Percentiles rank a stretch among this genome's conserved stretches.
Conservation (phyloP, 1,139 yeast species). For the Pichia sp. region DNA sequence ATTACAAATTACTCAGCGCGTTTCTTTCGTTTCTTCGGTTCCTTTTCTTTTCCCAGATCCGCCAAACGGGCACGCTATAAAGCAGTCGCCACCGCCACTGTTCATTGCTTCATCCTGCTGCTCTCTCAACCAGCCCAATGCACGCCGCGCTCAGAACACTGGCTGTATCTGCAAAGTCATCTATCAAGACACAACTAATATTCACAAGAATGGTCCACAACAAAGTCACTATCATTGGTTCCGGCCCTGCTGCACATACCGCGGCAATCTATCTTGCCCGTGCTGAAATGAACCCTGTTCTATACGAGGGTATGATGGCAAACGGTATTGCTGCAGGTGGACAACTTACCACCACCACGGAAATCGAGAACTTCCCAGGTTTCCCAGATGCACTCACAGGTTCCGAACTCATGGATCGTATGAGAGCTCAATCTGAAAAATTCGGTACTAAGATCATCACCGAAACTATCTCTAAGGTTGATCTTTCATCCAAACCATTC, state of each 20-base stretch:
- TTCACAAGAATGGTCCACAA: slow-evolving; percentile 70
- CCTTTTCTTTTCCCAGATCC: too few relatives aligned
- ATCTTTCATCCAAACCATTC: slow-evolving; percentile 79
- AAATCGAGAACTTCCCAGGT: slow-evolving; percentile 96
- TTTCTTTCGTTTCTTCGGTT: too few relatives aligned
- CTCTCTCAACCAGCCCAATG: too few relatives aligned
- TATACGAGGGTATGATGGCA: slow-evolving; percentile 95
- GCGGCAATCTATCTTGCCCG: slow-evolving; percentile 96
- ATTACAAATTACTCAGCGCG: too few relatives aligned
- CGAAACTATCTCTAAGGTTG: slow-evolving; percentile 90
- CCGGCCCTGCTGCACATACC: slow-evolving; percentile 99
- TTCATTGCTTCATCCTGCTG: too few relatives aligned
- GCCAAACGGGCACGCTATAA: too few relatives aligned
- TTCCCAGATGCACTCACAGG: slow-evolving; percentile 95
- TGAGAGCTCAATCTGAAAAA: slow-evolving; percentile 79
- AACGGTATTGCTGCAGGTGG: slow-evolving; percentile 99
- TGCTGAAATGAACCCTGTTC: slow-evolving; percentile 90
- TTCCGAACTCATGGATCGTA: slow-evolving; percentile 79
- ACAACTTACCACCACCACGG: slow-evolving; percentile 96
- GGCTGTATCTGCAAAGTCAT: too few relatives aligned
- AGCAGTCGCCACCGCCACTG: too few relatives aligned
- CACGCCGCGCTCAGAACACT: too few relatives aligned
- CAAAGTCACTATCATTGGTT: slow-evolving; percentile 87
- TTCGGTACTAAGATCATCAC: slow-evolving; percentile 94
- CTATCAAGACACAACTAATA: too few relatives aligned